Conservation (phyloP, 2,329 filamentous ascomycete species). For the Cercospora brassicicola region DNA sequence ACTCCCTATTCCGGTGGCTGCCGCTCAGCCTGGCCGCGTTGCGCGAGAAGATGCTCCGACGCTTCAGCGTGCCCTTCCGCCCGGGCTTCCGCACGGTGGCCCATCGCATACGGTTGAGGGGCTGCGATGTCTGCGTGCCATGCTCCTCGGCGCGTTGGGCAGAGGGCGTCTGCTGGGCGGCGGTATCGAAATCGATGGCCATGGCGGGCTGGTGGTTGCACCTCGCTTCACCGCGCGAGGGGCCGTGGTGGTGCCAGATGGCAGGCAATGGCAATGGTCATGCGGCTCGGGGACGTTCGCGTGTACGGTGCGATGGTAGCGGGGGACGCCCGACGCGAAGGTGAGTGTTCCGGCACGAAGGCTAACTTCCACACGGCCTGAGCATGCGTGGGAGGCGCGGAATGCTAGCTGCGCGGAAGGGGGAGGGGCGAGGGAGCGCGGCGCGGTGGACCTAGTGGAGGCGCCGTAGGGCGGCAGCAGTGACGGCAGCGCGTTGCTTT, state of each 20-base stretch:
- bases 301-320: neutral
- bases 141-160: conserved; percentile 46
- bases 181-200: conserved; percentile 25
- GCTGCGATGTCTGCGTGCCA: conserved; percentile 44
- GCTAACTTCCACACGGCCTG: conserved; percentile 8
- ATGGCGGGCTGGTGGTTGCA: conserved; percentile 14
- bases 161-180: conserved; percentile 17
- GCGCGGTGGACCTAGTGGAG: neutral
- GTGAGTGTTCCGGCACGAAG: neutral
- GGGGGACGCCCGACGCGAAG: neutral
- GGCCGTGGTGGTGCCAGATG: conserved; percentile 8
- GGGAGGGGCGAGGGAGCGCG: neutral
- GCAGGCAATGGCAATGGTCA: conserved; percentile 12
- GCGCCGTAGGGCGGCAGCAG: neutral
- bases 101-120: conserved; percentile 79
- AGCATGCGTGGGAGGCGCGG: conserved; percentile 3
- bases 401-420: conserved; percentile 18
- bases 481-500: neutral
- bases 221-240: conserved; percentile 15
- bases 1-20: conserved; percentile 44
- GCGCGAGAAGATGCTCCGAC: conserved; percentile 77
- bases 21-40: conserved; percentile 34
- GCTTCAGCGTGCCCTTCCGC: conserved; percentile 73
- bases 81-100: conserved; percentile 85
- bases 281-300: conserved; percentile 6